Percentiles rank a stretch among this genome's conserved stretches.
These are phyloP conservation scores for Cercospora sojina DNA, from an alignment of 2,329 filamentous ascomycete genomes.

Conservation along the genomic window DNA sequence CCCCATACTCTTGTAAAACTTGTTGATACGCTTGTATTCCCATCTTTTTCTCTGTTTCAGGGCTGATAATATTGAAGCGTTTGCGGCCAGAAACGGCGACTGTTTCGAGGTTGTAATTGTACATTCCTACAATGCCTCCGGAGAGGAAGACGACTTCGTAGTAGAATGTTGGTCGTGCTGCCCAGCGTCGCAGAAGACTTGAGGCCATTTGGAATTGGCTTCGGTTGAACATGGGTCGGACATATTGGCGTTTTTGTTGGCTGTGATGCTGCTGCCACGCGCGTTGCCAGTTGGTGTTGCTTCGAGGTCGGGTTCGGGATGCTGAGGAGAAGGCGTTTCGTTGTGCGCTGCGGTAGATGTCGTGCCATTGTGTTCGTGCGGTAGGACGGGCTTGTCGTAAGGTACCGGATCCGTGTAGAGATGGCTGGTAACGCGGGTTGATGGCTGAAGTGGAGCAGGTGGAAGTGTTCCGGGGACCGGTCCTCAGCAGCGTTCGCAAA, in stretches of 20 bases:
- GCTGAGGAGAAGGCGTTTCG: constrained; percentile 2
- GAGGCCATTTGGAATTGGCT: constrained; percentile 33
- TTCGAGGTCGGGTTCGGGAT: background rate
- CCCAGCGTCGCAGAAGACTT: constrained; percentile 40
- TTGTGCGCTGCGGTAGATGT: constrained; percentile 6
- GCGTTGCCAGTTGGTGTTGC: constrained; percentile 11
- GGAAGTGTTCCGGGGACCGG: background rate
- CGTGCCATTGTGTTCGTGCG: constrained; percentile 13
- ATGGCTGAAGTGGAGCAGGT: background rate
- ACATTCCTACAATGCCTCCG: constrained; percentile 54
- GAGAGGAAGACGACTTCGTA: constrained; percentile 47
- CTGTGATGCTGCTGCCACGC: constrained; percentile 13
- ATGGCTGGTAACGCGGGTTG: background rate
- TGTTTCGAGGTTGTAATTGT: constrained; percentile 67
- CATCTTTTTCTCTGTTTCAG: constrained; percentile 55
- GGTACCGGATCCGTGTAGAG: background rate
- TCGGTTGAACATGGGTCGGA: constrained; percentile 35
- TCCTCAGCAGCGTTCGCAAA: background rate
- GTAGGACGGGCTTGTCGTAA: background rate
- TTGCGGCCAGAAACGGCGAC: constrained; percentile 70
- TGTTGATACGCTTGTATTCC: constrained; percentile 57
- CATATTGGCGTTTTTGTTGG: constrained; percentile 25
- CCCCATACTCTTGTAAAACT: constrained; percentile 56
- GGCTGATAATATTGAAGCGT: constrained; percentile 69
- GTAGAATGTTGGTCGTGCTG: constrained; percentile 48